These are phyloP conservation scores for Rhinocladiella mackenziei DNA, from an alignment of 2,329 filamentous ascomycete genomes.

Conservation along the genomic window DNA sequence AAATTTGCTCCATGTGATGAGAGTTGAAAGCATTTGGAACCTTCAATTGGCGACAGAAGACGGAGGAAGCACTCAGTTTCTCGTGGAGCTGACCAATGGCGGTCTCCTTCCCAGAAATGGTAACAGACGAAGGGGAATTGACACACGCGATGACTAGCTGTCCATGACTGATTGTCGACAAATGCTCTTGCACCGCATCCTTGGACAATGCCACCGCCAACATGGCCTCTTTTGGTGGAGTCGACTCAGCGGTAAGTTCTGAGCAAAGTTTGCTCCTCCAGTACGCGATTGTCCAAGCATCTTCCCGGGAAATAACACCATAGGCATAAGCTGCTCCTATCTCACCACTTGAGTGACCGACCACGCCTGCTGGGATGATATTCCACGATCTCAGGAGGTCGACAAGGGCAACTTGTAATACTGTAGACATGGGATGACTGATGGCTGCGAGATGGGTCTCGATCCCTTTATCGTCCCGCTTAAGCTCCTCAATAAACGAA, in stretches of 20 bases:
- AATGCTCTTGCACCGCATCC: not conserved
- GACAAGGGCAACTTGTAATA: not conserved
- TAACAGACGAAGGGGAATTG: slow-evolving; percentile 5
- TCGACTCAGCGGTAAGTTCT: not conserved
- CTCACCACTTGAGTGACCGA: not conserved
- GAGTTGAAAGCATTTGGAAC: slow-evolving; percentile 32
- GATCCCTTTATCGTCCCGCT: not conserved
- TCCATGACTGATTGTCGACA: not conserved
- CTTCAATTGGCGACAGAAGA: slow-evolving; percentile 9
- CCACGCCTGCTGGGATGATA: not conserved
- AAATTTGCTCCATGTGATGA: slow-evolving; percentile 20
- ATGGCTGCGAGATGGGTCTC: not conserved
- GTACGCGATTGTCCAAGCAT: not conserved
- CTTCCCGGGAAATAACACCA: not conserved
- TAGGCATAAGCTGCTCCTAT: not conserved
- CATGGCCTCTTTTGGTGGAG: not conserved
- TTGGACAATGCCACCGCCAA: not conserved
- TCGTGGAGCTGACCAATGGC: not conserved
- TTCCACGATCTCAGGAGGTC: not conserved
- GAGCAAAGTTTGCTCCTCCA: slow-evolving; percentile 8
- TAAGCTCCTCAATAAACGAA: not conserved
- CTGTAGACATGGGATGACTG: not conserved
- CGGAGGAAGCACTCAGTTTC: not conserved
- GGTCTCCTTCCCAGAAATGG: slow-evolving; percentile 4
- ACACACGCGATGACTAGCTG: slow-evolving; percentile 1